A percentile compares a stretch with the other conserved stretches of the same genome.
Evolutionary conservation across 1,284 basidiomycete genomes (phyloP).

Genomic region (Coriolopsis trogii): DNA sequence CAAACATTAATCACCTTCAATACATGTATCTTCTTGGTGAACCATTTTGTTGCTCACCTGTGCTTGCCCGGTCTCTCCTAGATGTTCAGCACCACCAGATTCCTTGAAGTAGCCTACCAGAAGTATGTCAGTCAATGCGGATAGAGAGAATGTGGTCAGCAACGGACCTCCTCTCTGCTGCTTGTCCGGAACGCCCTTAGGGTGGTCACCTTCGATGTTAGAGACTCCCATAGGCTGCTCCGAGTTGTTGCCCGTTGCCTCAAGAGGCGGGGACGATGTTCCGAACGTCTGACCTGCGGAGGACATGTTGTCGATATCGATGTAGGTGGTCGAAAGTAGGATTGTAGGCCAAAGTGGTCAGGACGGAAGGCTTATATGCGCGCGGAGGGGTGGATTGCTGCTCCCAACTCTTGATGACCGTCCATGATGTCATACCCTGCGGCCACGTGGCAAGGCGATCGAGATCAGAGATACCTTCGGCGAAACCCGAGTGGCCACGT

Average conservation of each 20-base stretch:
- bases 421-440: too few species aligned
- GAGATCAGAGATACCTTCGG: too few species aligned
- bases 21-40: neutral
- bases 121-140: neutral
- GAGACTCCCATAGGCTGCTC: conserved; percentile 51
- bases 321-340: neutral
- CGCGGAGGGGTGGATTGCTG: neutral
- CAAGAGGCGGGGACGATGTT: conserved; percentile 56
- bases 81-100: too few species aligned
- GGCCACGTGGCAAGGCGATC: too few species aligned
- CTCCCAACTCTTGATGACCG: too few species aligned
- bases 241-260: conserved; percentile 48
- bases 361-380: neutral
- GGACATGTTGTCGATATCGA: conserved; percentile 22
- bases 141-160: neutral
- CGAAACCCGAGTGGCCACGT: neutral
- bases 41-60: neutral
- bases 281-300: conserved; percentile 32
- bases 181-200: conserved; percentile 38
- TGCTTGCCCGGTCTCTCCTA: neutral
- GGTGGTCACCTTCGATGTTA: conserved; percentile 43
- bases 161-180: conserved; percentile 41
- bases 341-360: neutral
- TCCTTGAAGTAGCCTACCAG: conserved; percentile 3
- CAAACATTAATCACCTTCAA: neutral